These are phyloP conservation scores for Cymodocea nodosa DNA, from an alignment of 116 monocot species.

Conservation along the genomic window DNA sequence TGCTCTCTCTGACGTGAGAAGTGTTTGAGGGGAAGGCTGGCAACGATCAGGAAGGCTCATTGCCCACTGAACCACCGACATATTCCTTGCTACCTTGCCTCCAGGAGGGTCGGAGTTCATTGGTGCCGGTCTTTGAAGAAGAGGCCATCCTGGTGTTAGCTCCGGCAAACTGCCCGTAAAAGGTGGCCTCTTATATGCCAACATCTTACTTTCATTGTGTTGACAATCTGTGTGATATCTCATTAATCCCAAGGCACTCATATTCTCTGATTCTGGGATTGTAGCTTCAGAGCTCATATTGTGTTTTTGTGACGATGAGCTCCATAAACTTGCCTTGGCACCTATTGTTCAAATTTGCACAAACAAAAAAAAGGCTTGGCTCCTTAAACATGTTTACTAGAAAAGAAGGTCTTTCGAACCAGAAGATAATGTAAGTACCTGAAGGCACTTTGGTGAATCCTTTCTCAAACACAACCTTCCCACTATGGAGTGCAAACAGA, in stretches of 20 bases:
- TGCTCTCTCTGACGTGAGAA: not conserved
- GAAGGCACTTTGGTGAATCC: slow-evolving; percentile 11
- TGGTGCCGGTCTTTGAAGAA: slow-evolving; percentile 26
- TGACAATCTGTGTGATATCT: not conserved
- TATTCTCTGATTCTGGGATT: not conserved
- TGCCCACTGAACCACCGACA: slow-evolving; percentile 95
- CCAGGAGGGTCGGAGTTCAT: slow-evolving; percentile 10
- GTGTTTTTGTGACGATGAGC: not conserved
- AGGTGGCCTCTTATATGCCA: slow-evolving; percentile 5
- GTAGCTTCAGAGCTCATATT: not conserved
- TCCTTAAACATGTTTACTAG: not conserved
- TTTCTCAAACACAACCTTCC: slow-evolving; percentile 45
- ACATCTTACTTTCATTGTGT: not conserved
- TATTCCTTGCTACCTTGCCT: slow-evolving; percentile 19
- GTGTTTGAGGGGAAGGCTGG: slow-evolving; percentile 1
- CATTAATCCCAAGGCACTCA: not conserved
- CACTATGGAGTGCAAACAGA: slow-evolving; percentile 52
- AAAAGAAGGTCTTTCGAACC: not conserved
- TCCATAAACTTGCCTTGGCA: not conserved
- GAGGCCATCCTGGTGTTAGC: slow-evolving; percentile 60
- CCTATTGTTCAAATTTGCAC: not conserved
- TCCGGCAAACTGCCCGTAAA: slow-evolving; percentile 19
- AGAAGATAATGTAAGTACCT: slow-evolving; percentile 10
- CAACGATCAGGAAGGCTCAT: slow-evolving; percentile 77
- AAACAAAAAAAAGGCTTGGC: not conserved